A percentile compares a stretch with the other conserved stretches of the same genome.
These are phyloP conservation scores for Blastobotrys buckinghamii DNA, from an alignment of 1,139 yeast species.

Conservation along the genomic window DNA sequence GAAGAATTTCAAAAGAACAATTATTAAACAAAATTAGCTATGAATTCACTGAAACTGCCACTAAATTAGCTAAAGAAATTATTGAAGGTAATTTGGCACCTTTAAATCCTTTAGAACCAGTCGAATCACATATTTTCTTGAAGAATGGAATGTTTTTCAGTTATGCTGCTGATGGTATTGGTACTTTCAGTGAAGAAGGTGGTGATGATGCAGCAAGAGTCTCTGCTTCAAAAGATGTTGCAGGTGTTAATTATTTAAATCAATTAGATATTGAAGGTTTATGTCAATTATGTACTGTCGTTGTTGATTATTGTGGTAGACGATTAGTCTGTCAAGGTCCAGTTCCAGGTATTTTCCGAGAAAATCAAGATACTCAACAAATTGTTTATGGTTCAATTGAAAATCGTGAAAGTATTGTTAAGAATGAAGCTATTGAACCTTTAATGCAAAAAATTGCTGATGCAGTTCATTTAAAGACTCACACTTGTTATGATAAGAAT, in stretches of 20 bases:
- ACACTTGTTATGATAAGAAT: slow-evolving; percentile 45
- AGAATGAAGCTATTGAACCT: slow-evolving; percentile 46
- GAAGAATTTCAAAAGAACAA: slow-evolving; percentile 71
- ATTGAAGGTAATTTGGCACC: slow-evolving; percentile 69
- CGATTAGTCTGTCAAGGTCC: slow-evolving; percentile 91
- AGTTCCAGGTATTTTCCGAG: slow-evolving; percentile 88
- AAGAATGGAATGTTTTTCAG: slow-evolving; percentile 86
- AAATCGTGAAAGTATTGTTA: slow-evolving; percentile 45
- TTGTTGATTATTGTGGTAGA: slow-evolving; percentile 85
- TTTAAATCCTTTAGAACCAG: slow-evolving; percentile 69
- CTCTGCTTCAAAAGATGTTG: slow-evolving; percentile 72
- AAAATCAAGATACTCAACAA: slow-evolving; percentile 40
- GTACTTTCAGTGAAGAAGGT: slow-evolving; percentile 59
- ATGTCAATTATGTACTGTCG: slow-evolving; percentile 67
- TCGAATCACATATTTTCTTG: slow-evolving; percentile 57
- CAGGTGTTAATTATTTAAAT: slow-evolving; percentile 64
- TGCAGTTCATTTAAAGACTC: slow-evolving; percentile 72
- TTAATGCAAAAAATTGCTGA: slow-evolving; percentile 61
- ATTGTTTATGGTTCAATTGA: slow-evolving; percentile 73
- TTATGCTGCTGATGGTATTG: slow-evolving; percentile 67
- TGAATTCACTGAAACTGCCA: slow-evolving; percentile 73
- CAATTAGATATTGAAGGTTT: slow-evolving; percentile 59
- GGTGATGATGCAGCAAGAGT: slow-evolving; percentile 86
- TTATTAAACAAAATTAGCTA: slow-evolving; percentile 63
- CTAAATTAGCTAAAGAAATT: slow-evolving; percentile 72